Evolutionary conservation across 2,329 filamentous ascomycete species (phyloP).

Genomic region (Thelonectria discophora): DNA sequence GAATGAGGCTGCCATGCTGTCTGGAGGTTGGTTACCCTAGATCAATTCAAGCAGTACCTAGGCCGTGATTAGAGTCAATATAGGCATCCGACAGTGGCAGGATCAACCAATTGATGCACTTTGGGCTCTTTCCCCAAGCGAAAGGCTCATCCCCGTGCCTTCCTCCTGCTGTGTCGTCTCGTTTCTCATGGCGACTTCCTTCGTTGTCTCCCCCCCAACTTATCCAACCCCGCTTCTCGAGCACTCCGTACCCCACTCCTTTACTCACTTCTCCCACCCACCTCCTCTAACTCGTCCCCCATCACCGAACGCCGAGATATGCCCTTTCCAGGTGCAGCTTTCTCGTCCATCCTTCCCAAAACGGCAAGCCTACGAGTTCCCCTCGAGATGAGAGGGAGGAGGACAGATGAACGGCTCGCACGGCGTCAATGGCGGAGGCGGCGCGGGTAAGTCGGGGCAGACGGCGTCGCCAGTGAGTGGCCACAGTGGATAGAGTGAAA

Average conservation of each 20-base stretch:
- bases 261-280: constrained; percentile 19
- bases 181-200: background rate
- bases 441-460: background rate
- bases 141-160: background rate
- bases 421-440: background rate
- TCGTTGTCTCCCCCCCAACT: background rate
- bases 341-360: constrained; percentile 36
- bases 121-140: background rate
- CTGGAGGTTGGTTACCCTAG: background rate
- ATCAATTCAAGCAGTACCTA: background rate
- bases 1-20: background rate
- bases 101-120: background rate
- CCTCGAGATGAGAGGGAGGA: background rate
- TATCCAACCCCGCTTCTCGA: background rate
- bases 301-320: constrained; percentile 45
- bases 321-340: constrained; percentile 29
- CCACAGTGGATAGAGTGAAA: background rate
- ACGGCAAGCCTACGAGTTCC: constrained; percentile 27
- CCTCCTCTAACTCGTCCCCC: constrained; percentile 16
- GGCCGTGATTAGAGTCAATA: background rate
- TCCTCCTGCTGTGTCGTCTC: background rate
- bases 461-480: background rate
- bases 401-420: background rate
- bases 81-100: background rate
- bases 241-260: background rate